Percentiles rank a stretch among this genome's conserved stretches.
Evolutionary conservation across 78 protist species (phyloP).

Genomic region (Isochrysis galbana): DNA sequence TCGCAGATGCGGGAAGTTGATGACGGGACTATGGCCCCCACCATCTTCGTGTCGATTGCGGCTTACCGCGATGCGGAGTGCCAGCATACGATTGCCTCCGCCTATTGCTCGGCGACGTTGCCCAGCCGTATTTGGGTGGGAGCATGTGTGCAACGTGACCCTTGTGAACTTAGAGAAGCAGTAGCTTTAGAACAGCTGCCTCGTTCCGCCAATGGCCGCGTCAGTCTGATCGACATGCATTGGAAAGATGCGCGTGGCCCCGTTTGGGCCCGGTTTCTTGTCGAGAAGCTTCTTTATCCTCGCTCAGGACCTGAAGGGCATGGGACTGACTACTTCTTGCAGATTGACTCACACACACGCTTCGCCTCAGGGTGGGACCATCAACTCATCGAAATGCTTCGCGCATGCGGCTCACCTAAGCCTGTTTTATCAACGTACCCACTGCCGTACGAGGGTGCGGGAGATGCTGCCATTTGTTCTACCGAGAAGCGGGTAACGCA

Average conservation of each 20-base stretch:
- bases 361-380: not conserved
- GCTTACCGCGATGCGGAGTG: conserved; percentile 4
- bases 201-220: not conserved
- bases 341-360: not conserved
- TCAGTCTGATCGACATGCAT: not conserved
- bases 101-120: not conserved
- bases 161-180: not conserved
- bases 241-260: not conserved
- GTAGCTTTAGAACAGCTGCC: not conserved
- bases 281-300: not conserved
- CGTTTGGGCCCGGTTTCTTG: not conserved
- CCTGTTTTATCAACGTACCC: conserved; percentile 62
- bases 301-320: no score
- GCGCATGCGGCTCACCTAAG: conserved; percentile 23
- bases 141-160: not conserved
- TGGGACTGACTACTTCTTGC: not conserved
- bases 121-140: conserved; percentile 9
- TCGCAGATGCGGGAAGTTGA: no score
- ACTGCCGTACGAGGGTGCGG: conserved; percentile 46
- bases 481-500: conserved; percentile 30
- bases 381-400: not conserved
- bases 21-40: not conserved
- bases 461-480: conserved; percentile 31
- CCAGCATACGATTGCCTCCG: not conserved
- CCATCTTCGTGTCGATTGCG: not conserved